Evolutionary conservation across 75 land plant species (phyloP), one percentile per base, ranked within the genome.

Genomic region (Ceratopteris richardii): DNA sequence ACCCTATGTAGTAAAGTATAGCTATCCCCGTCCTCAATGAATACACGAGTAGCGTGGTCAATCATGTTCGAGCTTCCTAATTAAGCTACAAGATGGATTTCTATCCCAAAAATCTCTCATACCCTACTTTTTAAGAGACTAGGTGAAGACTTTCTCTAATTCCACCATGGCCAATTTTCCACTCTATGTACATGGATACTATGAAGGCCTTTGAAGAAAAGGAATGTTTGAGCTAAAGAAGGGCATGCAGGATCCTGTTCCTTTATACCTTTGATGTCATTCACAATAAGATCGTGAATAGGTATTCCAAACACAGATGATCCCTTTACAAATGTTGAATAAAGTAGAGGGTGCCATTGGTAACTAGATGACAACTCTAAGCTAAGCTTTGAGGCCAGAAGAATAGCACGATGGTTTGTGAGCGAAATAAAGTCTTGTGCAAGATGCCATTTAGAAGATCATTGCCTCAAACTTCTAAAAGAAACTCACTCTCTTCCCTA

Each of bases 1-100:
- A 82, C 84, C 25, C 72, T 61, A 64, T 82, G 86, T 31, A 82
- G 72, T 27, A 82, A 80, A 13, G 84, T 80, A 24, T 76, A 84
- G 48, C 80, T 76, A 70, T 82, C 69, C 6, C 84, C 84, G 60
- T 70, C 73, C 12, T 66, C 73, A 0, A 70, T 54, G 20, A 70
- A 54, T 29, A 70, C 17, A 19, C 67, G 66, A 3, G 67, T 70
- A 5, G 67, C 73, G 25, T 71, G 73, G 68, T 71, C 69, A 18
- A 71, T 47, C 2, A 65, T 62, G 23, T 58, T 55, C 0, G 58
- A 62, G 7, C 29, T 2, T 10, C 70, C 60, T 1, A 63, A 24
- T 14, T 26, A 3, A 7, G 60, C 66, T 1, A 27, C 60, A 3
- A 73, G 84, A 51, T 81, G 84, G 55, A 77, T 66, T n/a, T 71